These are phyloP conservation scores for Pyronema domesticum DNA, from an alignment of 495 filamentous ascomycete species.

Conservation along the genomic window DNA sequence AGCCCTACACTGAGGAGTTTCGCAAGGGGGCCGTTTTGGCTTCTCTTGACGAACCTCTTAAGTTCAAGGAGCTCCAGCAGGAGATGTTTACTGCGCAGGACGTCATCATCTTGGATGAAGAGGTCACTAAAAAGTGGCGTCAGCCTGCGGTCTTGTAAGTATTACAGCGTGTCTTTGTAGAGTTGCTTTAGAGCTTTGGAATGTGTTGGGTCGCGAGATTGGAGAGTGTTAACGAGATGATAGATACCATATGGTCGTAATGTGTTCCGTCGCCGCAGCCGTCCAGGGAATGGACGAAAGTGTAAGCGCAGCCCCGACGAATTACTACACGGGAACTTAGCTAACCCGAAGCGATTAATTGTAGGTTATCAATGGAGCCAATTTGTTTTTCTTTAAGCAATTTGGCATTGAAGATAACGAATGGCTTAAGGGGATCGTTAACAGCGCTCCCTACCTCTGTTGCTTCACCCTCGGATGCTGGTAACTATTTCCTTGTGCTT, in stretches of 20 bases:
- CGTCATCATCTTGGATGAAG: slow-evolving; percentile 37
- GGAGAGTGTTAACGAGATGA: slow-evolving; percentile 60
- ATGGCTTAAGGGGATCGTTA: slow-evolving; percentile 56
- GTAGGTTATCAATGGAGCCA: slow-evolving; percentile 63
- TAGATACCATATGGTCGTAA: slow-evolving; percentile 47
- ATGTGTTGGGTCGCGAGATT: slow-evolving; percentile 43
- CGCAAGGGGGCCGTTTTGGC: slow-evolving; percentile 56
- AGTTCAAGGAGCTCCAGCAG: slow-evolving; percentile 36
- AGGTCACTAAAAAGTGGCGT: slow-evolving; percentile 52
- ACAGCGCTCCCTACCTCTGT: slow-evolving; percentile 53
- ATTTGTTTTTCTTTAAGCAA: slow-evolving; percentile 45
- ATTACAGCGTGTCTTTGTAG: too few relatives aligned
- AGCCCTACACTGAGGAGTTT: slow-evolving; percentile 44
- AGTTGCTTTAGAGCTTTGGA: slow-evolving; percentile 29
- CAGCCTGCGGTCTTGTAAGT: slow-evolving; percentile 32
- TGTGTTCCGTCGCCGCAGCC: slow-evolving; percentile 46
- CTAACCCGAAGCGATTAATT: slow-evolving; percentile 34
- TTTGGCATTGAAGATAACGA: slow-evolving; percentile 45
- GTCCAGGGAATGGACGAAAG: slow-evolving; percentile 49
- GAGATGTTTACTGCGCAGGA: slow-evolving; percentile 28
- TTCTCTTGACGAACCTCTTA: slow-evolving; percentile 37
- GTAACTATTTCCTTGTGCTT: slow-evolving; percentile 28
- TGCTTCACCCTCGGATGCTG: slow-evolving; percentile 66
- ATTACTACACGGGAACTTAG: background rate
- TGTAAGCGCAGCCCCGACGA: background rate